Base-by-base conservation (phyloP, 202 grass and related monocot genomes). In the Digitaria exilis region DNA sequence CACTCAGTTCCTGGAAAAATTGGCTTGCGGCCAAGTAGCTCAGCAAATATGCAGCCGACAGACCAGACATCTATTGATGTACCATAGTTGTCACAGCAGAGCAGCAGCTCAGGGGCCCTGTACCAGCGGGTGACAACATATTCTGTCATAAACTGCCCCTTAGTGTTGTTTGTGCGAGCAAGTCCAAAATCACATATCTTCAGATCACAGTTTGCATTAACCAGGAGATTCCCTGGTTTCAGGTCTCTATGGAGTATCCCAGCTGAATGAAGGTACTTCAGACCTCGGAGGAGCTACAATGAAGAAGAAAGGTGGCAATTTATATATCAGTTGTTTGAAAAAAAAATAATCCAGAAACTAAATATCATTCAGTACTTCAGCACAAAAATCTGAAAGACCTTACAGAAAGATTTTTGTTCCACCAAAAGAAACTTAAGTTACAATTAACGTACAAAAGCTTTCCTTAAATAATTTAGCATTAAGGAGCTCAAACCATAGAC, bases 171-270 rank as follows among this genome's bases (percentile, higher is more conserved):
- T 15, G 92, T 91, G 57, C 95, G 90, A 42, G 95, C 95, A 31
- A 97, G 84, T 46, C 95, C 95, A 49, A 97, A 93, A 75, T 97
- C 95, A 34, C 95, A 93, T 43, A 97, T 97, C 83, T 97, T 97
- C 22, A 97, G 68, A 30, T 93, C 90, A 85, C 95, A 97, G 39
- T 97, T 93, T 82, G 88, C 92, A 83, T 97, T 97, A 30, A 97
- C 92, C 74, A 97, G 84, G 48, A 94, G 92, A 79, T 97, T 94
- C 35, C 90, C 90, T 29, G 95, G 95, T 34, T 97, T 97, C 45
- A 97, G 77, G 75, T 97, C 95, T 79, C 95, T 87, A 67, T 97
- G 95, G 22, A 97, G 92, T 82, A 97, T 97, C 62, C 89, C 93
- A 26, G 92, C 92, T 25, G 95, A 97, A 70, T 97, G 95, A 69